phyloP scores from a whole-genome alignment of 2,329 filamentous ascomycete genomes.

The Pestalotiopsis sp. region DNA sequence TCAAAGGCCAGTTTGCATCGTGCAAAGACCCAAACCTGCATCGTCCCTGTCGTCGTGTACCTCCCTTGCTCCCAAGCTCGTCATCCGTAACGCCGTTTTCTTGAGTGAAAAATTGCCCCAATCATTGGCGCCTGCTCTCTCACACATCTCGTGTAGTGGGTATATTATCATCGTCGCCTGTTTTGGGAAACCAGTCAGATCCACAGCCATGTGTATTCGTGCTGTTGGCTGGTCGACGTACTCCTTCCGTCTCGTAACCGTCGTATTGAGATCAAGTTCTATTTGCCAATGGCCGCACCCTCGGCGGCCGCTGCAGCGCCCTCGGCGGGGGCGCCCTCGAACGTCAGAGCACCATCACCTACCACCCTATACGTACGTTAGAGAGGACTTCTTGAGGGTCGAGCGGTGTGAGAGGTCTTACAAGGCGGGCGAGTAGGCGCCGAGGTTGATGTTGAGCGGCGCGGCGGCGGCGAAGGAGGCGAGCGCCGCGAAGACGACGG shows the following conservation, averaged over 20 bases:
- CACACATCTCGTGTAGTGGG: too few relatives aligned
- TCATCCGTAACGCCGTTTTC: too few relatives aligned
- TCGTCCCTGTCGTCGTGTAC: too few relatives aligned
- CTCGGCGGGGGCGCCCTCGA: conserved; percentile 26
- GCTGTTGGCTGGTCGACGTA: not conserved
- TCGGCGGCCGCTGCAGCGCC: conserved; percentile 21
- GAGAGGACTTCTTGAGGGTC: not conserved
- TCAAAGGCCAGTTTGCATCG: too few relatives aligned
- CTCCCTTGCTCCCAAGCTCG: too few relatives aligned
- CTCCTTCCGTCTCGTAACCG: not conserved
- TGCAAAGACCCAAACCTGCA: too few relatives aligned
- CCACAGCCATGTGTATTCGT: too few relatives aligned
- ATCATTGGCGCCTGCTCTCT: too few relatives aligned
- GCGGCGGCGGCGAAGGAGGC: conserved; percentile 30
- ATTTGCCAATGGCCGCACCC: conserved; percentile 11
- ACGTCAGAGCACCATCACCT: conserved; percentile 49
- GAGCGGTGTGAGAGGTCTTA: not conserved
- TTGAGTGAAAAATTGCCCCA: too few relatives aligned
- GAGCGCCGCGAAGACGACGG: conserved; percentile 31
- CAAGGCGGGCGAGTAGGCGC: conserved; percentile 37
- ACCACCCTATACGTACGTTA: conserved; percentile 23
- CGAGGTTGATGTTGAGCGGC: conserved; percentile 37
- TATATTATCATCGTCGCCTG: too few relatives aligned
- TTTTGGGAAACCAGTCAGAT: too few relatives aligned
- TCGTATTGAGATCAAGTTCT: not conserved